phyloP scores from a whole-genome alignment of 768 basidiomycete genomes.

The Boletus reticulatus region DNA sequence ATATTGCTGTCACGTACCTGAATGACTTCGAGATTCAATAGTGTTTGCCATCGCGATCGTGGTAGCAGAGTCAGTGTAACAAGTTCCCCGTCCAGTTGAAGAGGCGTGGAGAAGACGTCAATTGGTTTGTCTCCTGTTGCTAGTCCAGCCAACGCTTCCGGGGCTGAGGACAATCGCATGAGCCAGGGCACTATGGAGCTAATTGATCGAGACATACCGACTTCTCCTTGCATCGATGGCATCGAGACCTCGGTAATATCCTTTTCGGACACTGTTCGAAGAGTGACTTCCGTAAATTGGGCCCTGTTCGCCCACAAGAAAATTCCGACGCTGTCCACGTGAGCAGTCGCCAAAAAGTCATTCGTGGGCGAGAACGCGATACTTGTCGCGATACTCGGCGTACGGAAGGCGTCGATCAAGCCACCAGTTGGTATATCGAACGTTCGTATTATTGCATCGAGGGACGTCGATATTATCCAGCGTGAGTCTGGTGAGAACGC shows the following conservation, averaged over 20 bases:
- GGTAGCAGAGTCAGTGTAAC: slow-evolving; percentile 91
- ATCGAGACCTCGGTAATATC: slow-evolving; percentile 67
- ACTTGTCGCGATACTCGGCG: slow-evolving; percentile 83
- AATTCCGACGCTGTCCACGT: slow-evolving; percentile 91
- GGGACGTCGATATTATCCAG: slow-evolving; percentile 85
- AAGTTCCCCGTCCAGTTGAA: slow-evolving; percentile 86
- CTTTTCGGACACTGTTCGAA: slow-evolving; percentile 76
- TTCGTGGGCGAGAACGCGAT: slow-evolving; percentile 92
- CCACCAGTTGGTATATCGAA: slow-evolving; percentile 94
- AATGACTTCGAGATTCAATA: slow-evolving; percentile 95
- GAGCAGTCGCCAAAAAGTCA: slow-evolving; percentile 93
- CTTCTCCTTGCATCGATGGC: slow-evolving; percentile 88
- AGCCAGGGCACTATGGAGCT: background rate
- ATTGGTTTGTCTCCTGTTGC: slow-evolving; percentile 55
- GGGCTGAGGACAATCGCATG: slow-evolving; percentile 39
- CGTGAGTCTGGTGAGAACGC: slow-evolving; percentile 94
- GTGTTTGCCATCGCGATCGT: slow-evolving; percentile 91
- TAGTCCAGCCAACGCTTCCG: slow-evolving; percentile 69
- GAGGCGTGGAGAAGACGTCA: slow-evolving; percentile 81
- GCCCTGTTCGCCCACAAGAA: slow-evolving; percentile 99
- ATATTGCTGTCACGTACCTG: slow-evolving; percentile 49
- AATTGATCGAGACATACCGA: slow-evolving; percentile 47
- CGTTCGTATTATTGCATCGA: slow-evolving; percentile 91
- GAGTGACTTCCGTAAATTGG: slow-evolving; percentile 84
- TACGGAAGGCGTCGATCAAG: slow-evolving; percentile 89